A percentile compares a stretch with the other conserved stretches of the same genome.
phyloP scores from a whole-genome alignment of 2,329 filamentous ascomycete species.

The Nigrospora osmanthi region DNA sequence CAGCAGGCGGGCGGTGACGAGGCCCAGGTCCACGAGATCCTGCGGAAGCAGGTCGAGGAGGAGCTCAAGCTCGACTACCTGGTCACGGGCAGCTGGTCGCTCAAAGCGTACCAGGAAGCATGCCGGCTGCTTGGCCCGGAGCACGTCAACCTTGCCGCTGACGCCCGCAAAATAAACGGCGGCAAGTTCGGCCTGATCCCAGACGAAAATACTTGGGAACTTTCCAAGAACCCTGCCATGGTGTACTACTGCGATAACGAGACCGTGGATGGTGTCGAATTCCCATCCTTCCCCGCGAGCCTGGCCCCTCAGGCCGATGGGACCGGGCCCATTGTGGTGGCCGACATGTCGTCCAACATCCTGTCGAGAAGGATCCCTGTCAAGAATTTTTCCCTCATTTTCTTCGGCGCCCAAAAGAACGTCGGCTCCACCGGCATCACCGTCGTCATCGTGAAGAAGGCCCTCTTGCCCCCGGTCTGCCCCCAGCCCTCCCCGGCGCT shows the following conservation, averaged over 20 bases:
- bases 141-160: slow-evolving; percentile 71
- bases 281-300: slow-evolving; percentile 59
- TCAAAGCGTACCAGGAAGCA: slow-evolving; percentile 83
- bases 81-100: slow-evolving; percentile 83
- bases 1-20: slow-evolving; percentile 45
- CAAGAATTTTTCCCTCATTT: slow-evolving; percentile 73
- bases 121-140: slow-evolving; percentile 67
- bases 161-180: slow-evolving; percentile 56
- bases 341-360: slow-evolving; percentile 94
- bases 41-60: slow-evolving; percentile 56
- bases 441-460: slow-evolving; percentile 77
- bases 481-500: slow-evolving; percentile 60
- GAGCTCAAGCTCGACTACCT: slow-evolving; percentile 83
- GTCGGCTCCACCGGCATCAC: slow-evolving; percentile 80
- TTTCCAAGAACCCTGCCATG: slow-evolving; percentile 61
- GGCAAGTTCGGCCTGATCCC: slow-evolving; percentile 87
- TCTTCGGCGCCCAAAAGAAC: slow-evolving; percentile 95
- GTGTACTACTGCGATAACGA: slow-evolving; percentile 94
- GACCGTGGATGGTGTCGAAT: slow-evolving; percentile 90
- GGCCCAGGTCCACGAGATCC: slow-evolving; percentile 44
- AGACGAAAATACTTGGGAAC: slow-evolving; percentile 65
- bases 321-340: slow-evolving; percentile 69
- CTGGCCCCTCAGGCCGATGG: slow-evolving; percentile 52
- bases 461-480: slow-evolving; percentile 60
- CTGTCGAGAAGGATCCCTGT: slow-evolving; percentile 73